These are phyloP conservation scores for Xylaria acuta DNA, from an alignment of 495 filamentous ascomycete species.

Conservation along the genomic window DNA sequence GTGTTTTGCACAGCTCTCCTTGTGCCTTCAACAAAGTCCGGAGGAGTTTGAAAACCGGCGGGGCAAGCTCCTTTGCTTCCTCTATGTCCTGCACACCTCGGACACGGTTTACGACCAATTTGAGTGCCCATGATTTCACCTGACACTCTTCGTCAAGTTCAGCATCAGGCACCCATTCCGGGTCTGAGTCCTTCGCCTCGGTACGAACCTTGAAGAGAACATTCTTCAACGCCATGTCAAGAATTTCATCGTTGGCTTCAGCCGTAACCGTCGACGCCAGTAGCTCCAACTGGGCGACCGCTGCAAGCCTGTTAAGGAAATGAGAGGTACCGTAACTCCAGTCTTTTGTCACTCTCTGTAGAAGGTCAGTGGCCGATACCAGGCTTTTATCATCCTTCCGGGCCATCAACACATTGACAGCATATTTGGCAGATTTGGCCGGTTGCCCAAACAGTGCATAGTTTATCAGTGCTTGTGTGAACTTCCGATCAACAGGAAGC, in stretches of 20 bases:
- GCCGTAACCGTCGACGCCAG: constrained; percentile 76
- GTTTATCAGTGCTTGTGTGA: constrained; percentile 76
- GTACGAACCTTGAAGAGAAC: constrained; percentile 74
- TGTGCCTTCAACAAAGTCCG: constrained; percentile 72
- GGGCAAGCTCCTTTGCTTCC: constrained; percentile 67
- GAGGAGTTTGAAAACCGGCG: constrained; percentile 77
- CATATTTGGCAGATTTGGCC: constrained; percentile 86
- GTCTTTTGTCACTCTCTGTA: constrained; percentile 73
- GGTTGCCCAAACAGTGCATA: constrained; percentile 85
- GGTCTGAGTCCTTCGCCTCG: constrained; percentile 55
- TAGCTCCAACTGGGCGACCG: constrained; percentile 82
- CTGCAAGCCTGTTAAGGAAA: constrained; percentile 84
- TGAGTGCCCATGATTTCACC: constrained; percentile 88
- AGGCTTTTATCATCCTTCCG: constrained; percentile 82
- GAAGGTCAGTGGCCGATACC: constrained; percentile 78
- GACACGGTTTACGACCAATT: constrained; percentile 85
- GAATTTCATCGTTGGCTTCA: constrained; percentile 74
- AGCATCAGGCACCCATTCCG: constrained; percentile 71
- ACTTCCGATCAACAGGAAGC: constrained; percentile 83
- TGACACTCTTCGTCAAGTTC: constrained; percentile 78
- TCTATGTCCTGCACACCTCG: constrained; percentile 67
- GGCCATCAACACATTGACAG: constrained; percentile 85
- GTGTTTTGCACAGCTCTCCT: constrained; percentile 78
- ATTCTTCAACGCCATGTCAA: constrained; percentile 77
- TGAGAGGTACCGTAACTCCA: constrained; percentile 77